A percentile compares a stretch with the other conserved stretches of the same genome.
phyloP scores from a whole-genome alignment of 2,329 filamentous ascomycete genomes.

The Penicillium glabrum region DNA sequence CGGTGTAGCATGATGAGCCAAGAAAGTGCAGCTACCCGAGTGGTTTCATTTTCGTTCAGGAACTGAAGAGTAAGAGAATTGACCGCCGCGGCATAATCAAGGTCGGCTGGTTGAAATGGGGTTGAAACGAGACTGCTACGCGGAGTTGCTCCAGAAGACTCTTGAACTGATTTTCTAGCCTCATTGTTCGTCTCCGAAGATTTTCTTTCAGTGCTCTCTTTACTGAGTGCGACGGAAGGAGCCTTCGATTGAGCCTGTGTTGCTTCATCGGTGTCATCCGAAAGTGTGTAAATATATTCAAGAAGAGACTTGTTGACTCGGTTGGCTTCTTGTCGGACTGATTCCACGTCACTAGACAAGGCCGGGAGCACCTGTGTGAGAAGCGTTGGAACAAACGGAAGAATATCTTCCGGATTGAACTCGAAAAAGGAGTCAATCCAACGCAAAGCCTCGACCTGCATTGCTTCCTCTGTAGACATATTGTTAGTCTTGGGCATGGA shows the following conservation, averaged over 20 bases:
- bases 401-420: slow-evolving; percentile 93
- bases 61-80: slow-evolving; percentile 91
- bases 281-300: slow-evolving; percentile 89
- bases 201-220: slow-evolving; percentile 40
- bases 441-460: slow-evolving; percentile 82
- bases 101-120: slow-evolving; percentile 56
- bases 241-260: slow-evolving; percentile 39
- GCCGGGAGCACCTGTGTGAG: slow-evolving; percentile 89
- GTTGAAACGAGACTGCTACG: slow-evolving; percentile 50
- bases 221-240: slow-evolving; percentile 39
- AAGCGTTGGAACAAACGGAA: slow-evolving; percentile 90
- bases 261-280: slow-evolving; percentile 62
- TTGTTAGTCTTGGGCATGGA: slow-evolving; percentile 17
- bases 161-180: slow-evolving; percentile 30
- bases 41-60: slow-evolving; percentile 94
- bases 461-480: slow-evolving; percentile 72
- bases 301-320: slow-evolving; percentile 88
- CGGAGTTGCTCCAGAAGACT: slow-evolving; percentile 38
- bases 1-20: slow-evolving; percentile 98
- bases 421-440: slow-evolving; percentile 98
- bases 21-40: slow-evolving; percentile 85
- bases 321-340: slow-evolving; percentile 82
- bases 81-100: slow-evolving; percentile 96
- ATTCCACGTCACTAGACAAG: slow-evolving; percentile 87
- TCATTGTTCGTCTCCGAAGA: slow-evolving; percentile 30